Percentiles rank a stretch among this genome's conserved stretches.
Conservation (phyloP, 2,329 filamentous ascomycete genomes). For the Aureobasidium sp. region DNA sequence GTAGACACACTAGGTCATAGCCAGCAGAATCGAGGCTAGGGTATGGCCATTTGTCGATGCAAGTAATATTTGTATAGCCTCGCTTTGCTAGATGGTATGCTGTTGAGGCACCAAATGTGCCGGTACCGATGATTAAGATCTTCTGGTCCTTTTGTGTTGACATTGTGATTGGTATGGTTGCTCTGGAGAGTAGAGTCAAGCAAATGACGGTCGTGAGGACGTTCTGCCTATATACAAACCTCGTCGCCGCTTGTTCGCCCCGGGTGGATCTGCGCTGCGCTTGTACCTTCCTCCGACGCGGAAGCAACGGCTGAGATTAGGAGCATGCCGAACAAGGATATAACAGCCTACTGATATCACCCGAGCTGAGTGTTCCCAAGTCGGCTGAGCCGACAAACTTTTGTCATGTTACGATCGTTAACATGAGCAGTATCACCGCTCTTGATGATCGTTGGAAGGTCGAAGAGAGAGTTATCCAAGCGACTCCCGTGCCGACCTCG, state of each 20-base stretch:
- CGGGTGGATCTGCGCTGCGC: not conserved
- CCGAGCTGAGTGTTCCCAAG: not conserved
- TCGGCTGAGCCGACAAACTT: no score
- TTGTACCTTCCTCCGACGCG: constrained; percentile 5
- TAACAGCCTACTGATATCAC: not conserved
- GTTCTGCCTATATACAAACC: constrained; percentile 6
- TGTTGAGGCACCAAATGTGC: constrained; percentile 15
- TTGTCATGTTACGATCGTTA: no score
- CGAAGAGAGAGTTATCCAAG: not conserved
- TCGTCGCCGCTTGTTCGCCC: constrained; percentile 1
- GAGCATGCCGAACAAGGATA: not conserved
- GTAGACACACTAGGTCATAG: constrained; percentile 7
- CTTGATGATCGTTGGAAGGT: not conserved
- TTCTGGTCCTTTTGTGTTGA: constrained; percentile 12
- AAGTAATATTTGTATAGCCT: constrained; percentile 15
- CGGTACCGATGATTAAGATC: constrained; percentile 53
- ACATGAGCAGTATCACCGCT: not conserved
- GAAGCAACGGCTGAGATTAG: not conserved
- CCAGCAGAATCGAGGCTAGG: constrained; percentile 7
- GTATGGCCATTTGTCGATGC: constrained; percentile 16
- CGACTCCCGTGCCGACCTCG: not conserved
- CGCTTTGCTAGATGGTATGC: constrained; percentile 15
- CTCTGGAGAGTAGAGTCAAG: not conserved
- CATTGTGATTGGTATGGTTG: not conserved
- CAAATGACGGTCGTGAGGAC: not conserved